Evolutionary conservation across 768 basidiomycete genomes (phyloP), one percentile per base, ranked within the genome.

Genomic region (Termitomyces heimii): DNA sequence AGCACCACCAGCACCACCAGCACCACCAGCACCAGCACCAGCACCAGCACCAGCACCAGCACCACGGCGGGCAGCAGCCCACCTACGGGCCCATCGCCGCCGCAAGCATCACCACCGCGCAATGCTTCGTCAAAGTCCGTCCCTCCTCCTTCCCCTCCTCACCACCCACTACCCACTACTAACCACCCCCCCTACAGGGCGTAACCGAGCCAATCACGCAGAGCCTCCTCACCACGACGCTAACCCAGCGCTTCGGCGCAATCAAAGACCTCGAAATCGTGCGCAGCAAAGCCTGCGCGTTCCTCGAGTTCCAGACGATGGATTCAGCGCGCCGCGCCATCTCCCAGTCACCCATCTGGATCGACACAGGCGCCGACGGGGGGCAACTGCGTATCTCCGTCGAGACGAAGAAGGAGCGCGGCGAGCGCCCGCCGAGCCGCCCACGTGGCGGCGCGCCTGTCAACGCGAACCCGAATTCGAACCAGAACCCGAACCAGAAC

Each of bases 111-210:
- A 79, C 80, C 24, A 91, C 84, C 12, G 69, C 90, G 2, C 86
- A 89, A 58, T 94, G 92, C 71, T 99, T 98, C 73, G 87, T 98
- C 77, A 98, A 97, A 84, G 89, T 89, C 67, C 51, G 71, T 70
- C 32, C 45, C 44, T 35, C 7, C 14, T 5, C 46, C 40, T 40
- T 20, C 5, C 16, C 7, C 40, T 20, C 8, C 37, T n/a, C 7
- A 16, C 37, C 16, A n/a, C n/a, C 9, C 12, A 35, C 22, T 43
- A n/a, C 18, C 28, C 56, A 50, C 59, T 37, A 40, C 45, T 59
- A n/a, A 63, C 28, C 39, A 28, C 34, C 29, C 51, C 56, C 34
- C 26, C 12, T 9, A 37, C 40, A 61, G 54, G 85, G 88, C 64
- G 91, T 95, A 3, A 76, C 81, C 16, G 91, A 94, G 56, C 72